phyloP scores from a whole-genome alignment of 331 rosid genomes.

The Erythrophleum ivorense region DNA sequence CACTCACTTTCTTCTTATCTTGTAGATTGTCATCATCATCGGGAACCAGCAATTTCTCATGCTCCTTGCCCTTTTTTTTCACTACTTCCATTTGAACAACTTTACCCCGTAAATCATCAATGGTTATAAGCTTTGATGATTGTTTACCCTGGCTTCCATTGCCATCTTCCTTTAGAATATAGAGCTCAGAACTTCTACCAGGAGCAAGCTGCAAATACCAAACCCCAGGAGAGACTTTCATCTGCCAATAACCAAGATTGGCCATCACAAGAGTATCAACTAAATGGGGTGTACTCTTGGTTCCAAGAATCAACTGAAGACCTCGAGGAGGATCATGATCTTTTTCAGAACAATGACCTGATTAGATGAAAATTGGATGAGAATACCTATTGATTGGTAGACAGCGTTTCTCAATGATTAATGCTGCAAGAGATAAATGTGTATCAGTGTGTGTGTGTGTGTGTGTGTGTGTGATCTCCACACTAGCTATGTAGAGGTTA shows the following conservation, averaged over 20 bases:
- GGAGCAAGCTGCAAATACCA: constrained; percentile 99
- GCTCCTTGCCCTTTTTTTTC: constrained; percentile 91
- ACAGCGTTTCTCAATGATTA: constrained; percentile 14
- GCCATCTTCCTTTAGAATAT: constrained; percentile 71
- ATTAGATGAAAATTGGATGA: constrained; percentile 38
- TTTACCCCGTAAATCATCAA: constrained; percentile 89
- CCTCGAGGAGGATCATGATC: constrained; percentile 95
- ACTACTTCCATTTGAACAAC: constrained; percentile 91
- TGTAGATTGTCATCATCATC: constrained; percentile 54
- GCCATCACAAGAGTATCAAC: constrained; percentile 99
- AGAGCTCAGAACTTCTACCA: constrained; percentile 97
- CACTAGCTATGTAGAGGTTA: background rate
- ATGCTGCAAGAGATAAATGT: background rate
- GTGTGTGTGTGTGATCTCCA: constrained; percentile 1
- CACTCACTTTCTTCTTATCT: constrained; percentile 68
- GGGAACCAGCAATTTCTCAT: constrained; percentile 78
- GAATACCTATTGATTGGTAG: constrained; percentile 10
- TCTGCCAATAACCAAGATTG: constrained; percentile 99
- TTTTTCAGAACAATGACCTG: constrained; percentile 99
- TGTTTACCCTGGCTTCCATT: constrained; percentile 60
- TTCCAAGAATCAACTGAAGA: constrained; percentile 96
- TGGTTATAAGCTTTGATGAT: constrained; percentile 77
- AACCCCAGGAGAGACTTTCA: constrained; percentile 99
- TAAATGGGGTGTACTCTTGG: constrained; percentile 82
- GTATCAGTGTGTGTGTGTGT: background rate